Percentiles rank a stretch among this genome's conserved stretches.
phyloP scores from a whole-genome alignment of 208 protist genomes.

The Leishmania turanica region DNA sequence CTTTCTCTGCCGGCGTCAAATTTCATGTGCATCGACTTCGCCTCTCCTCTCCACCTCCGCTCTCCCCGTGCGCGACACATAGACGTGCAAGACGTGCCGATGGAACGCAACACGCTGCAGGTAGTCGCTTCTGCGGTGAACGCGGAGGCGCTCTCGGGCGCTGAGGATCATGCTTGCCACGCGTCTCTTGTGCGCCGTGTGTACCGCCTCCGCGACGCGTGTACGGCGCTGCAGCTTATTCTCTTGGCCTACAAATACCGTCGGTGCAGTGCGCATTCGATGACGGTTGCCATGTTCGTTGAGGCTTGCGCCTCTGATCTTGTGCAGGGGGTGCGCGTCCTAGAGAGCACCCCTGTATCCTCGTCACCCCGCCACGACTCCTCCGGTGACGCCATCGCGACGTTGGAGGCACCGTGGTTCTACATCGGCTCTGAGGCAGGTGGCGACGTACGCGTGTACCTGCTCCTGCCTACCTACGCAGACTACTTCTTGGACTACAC shows the following conservation, averaged over 20 bases:
- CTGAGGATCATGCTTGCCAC: neutral
- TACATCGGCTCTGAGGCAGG: neutral
- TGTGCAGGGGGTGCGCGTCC: neutral
- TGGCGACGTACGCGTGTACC: constrained; percentile 18
- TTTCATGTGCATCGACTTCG: neutral
- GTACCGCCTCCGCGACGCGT: constrained; percentile 30
- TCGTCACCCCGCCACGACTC: neutral
- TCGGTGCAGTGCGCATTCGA: neutral
- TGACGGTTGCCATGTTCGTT: constrained; percentile 9
- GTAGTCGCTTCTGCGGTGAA: neutral
- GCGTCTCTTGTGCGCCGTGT: neutral
- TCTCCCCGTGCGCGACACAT: neutral
- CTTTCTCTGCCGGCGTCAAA: neutral
- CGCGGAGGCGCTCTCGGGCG: neutral
- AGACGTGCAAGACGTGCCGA: neutral
- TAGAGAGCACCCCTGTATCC: neutral
- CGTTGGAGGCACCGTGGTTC: constrained; percentile 4
- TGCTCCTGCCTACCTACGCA: constrained; percentile 42
- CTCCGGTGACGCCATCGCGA: neutral
- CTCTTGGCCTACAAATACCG: constrained; percentile 6
- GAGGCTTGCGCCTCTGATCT: constrained; percentile 15
- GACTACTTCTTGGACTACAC: constrained; percentile 41
- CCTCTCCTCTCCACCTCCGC: neutral
- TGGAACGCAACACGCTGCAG: neutral
- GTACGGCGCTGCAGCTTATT: constrained; percentile 23